Conservation (phyloP, 805 yeast genomes). For the Schwanniomyces sp. region DNA sequence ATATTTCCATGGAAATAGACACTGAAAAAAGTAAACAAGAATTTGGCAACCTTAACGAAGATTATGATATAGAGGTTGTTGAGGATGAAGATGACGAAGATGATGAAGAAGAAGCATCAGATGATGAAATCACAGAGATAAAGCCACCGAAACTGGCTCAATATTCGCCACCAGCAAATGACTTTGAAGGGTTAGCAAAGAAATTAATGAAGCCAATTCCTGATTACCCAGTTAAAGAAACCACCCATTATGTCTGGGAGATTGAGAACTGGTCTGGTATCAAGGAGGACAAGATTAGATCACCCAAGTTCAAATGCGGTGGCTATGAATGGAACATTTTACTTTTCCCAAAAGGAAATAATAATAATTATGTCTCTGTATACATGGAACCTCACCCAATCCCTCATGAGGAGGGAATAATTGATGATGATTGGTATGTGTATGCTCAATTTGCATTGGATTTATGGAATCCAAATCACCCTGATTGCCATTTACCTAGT, state of each 20-base stretch:
- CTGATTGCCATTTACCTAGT: conserved; percentile 57
- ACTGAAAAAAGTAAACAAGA: conserved; percentile 4
- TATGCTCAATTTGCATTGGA: conserved; percentile 90
- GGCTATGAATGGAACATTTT: conserved; percentile 67
- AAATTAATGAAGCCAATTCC: conserved; percentile 37
- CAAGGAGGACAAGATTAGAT: conserved; percentile 44
- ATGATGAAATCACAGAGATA: neutral
- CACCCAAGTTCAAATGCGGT: conserved; percentile 54
- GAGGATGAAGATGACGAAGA: conserved; percentile 11
- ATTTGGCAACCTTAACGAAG: conserved; percentile 1
- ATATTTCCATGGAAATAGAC: conserved; percentile 8
- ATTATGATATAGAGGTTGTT: conserved; percentile 8
- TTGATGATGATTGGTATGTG: conserved; percentile 69
- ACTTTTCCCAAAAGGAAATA: conserved; percentile 76
- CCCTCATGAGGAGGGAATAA: conserved; percentile 23
- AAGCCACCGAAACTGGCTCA: neutral
- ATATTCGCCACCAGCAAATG: conserved; percentile 26
- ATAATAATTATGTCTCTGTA: conserved; percentile 56
- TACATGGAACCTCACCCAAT: conserved; percentile 76
- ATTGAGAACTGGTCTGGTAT: conserved; percentile 48
- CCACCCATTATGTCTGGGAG: conserved; percentile 47
- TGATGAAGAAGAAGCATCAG: conserved; percentile 4
- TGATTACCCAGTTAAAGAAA: conserved; percentile 38
- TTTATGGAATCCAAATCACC: conserved; percentile 77
- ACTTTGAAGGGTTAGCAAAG: conserved; percentile 25